phyloP scores from a whole-genome alignment of 2,329 filamentous ascomycete genomes.

The Alternaria solani region DNA sequence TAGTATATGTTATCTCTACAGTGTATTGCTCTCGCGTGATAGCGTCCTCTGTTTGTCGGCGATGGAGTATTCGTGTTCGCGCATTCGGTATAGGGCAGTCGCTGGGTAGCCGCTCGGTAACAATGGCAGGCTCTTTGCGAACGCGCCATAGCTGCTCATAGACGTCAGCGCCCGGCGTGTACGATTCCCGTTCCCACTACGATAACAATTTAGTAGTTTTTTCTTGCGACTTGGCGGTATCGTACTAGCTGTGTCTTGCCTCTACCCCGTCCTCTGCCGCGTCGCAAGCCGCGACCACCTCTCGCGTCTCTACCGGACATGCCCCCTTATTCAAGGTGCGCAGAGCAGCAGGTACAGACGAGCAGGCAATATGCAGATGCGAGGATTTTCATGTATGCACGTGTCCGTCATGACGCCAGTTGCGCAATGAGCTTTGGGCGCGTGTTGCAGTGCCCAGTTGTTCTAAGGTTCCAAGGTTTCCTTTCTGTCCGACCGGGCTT shows the following conservation, averaged over 20 bases:
- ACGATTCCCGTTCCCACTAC: slow-evolving; percentile 44
- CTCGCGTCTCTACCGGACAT: slow-evolving; percentile 38
- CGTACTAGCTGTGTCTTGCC: slow-evolving; percentile 30
- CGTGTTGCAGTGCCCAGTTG: not conserved
- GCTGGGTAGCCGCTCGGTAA: slow-evolving; percentile 33
- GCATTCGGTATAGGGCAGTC: slow-evolving; percentile 41
- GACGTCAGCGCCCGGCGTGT: slow-evolving; percentile 37
- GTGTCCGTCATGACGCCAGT: not conserved
- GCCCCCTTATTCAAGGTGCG: not conserved
- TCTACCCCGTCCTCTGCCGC: slow-evolving; percentile 17
- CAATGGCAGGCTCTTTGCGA: slow-evolving; percentile 36
- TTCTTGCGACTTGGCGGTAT: not conserved
- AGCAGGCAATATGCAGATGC: not conserved
- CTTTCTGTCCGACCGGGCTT: not conserved
- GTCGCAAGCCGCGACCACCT: slow-evolving; percentile 21
- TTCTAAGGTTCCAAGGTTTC: not conserved
- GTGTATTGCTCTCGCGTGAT: slow-evolving; percentile 37
- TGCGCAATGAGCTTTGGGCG: not conserved
- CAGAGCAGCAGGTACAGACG: not conserved
- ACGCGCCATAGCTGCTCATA: slow-evolving; percentile 43
- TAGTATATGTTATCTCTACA: slow-evolving; percentile 27
- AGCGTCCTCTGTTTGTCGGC: slow-evolving; percentile 37
- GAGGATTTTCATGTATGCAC: not conserved
- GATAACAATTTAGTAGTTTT: slow-evolving; percentile 4
- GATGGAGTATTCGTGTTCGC: slow-evolving; percentile 39